Conservation (phyloP, 169 alveolate species). For the Plasmodium blacklocki region DNA sequence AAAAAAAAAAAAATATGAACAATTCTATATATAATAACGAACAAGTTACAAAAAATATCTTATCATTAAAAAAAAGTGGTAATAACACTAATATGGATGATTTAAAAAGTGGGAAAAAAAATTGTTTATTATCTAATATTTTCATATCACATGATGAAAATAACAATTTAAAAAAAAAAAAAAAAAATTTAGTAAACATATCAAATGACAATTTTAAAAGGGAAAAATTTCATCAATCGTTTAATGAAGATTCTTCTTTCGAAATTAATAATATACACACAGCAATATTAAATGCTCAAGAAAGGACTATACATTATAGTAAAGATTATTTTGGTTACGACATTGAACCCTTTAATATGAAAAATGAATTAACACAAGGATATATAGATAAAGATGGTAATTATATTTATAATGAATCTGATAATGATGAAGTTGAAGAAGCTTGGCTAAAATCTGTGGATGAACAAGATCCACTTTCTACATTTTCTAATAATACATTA, state of each 20-base stretch:
- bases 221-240: slow-evolving; percentile 58
- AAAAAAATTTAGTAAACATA: neutral
- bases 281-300: slow-evolving; percentile 63
- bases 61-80: too few relatives aligned
- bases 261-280: slow-evolving; percentile 58
- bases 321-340: slow-evolving; percentile 72
- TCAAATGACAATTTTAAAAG: slow-evolving; percentile 8
- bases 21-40: too few relatives aligned
- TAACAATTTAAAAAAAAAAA: neutral
- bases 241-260: slow-evolving; percentile 66
- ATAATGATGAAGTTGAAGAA: slow-evolving; percentile 55
- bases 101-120: too few relatives aligned
- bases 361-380: slow-evolving; percentile 79
- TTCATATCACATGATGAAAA: neutral
- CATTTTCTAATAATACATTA: slow-evolving; percentile 41
- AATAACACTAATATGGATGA: too few relatives aligned
- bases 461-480: slow-evolving; percentile 65
- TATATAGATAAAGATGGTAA: slow-evolving; percentile 78
- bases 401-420: slow-evolving; percentile 58
- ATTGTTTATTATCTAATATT: too few relatives aligned
- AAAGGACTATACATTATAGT: slow-evolving; percentile 44
- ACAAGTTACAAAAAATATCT: too few relatives aligned
- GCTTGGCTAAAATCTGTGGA: slow-evolving; percentile 74
- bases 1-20: too few relatives aligned
- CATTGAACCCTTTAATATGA: slow-evolving; percentile 82